phyloP scores from a whole-genome alignment of 202 grass and related monocot species.

The Hordeum pubiflorum region DNA sequence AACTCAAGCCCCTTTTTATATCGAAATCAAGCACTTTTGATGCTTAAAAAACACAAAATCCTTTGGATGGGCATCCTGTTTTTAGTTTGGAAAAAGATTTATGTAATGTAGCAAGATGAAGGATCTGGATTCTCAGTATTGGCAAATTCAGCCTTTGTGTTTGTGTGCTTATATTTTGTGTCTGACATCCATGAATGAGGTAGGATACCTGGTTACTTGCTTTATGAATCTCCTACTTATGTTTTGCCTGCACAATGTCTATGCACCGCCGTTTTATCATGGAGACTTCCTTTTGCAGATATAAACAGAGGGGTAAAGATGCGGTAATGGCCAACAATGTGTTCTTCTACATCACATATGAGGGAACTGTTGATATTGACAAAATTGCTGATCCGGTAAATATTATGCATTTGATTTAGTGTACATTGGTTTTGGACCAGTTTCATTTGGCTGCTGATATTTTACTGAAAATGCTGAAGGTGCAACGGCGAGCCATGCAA shows the following conservation, averaged over 20 bases:
- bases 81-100: conserved; percentile 10
- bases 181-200: conserved; percentile 3
- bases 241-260: background rate
- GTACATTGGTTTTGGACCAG: conserved; percentile 10
- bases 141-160: background rate
- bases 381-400: conserved; percentile 90
- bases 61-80: background rate
- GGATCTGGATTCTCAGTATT: background rate
- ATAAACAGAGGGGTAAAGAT: conserved; percentile 94
- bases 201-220: conserved; percentile 11
- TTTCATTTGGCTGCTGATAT: conserved; percentile 33
- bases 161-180: conserved; percentile 10
- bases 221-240: conserved; percentile 8
- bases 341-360: conserved; percentile 99
- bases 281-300: conserved; percentile 52
- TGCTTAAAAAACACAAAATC: background rate
- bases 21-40: background rate
- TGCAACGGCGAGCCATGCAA: conserved; percentile 84
- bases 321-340: conserved; percentile 82
- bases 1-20: background rate
- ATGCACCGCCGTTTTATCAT: conserved; percentile 5
- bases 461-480: conserved; percentile 43
- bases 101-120: conserved; percentile 11
- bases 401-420: conserved; percentile 21
- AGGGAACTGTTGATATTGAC: conserved; percentile 94